phyloP scores from a whole-genome alignment of 2,329 filamentous ascomycete species.

The Torrubiellomyces zombiae region DNA sequence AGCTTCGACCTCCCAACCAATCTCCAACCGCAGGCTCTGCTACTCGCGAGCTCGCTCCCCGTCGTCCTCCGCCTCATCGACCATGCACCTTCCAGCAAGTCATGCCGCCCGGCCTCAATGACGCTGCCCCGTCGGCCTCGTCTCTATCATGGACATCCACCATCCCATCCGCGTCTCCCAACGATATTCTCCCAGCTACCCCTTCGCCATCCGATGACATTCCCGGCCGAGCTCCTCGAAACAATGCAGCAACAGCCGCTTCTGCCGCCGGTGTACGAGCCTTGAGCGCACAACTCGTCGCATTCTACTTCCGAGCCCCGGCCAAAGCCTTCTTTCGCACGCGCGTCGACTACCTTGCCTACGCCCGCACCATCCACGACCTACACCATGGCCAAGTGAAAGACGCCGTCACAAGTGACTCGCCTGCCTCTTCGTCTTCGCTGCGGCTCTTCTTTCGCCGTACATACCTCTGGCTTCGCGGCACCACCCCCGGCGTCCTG shows the following conservation, averaged over 20 bases:
- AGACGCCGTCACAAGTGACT: conserved; percentile 18
- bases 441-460: conserved; percentile 18
- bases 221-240: conserved; percentile 30
- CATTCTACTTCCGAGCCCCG: conserved; percentile 83
- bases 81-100: conserved; percentile 15
- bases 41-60: too few species aligned
- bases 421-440: conserved; percentile 15
- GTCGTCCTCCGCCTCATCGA: too few species aligned
- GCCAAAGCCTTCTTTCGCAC: conserved; percentile 88
- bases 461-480: conserved; percentile 34
- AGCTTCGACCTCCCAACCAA: too few species aligned
- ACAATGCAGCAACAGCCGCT: conserved; percentile 50
- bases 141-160: too few species aligned
- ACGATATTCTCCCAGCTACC: conserved; percentile 27
- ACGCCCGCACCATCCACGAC: conserved; percentile 36
- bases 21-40: too few species aligned
- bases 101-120: conserved; percentile 18
- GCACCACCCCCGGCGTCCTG: conserved; percentile 54
- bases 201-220: conserved; percentile 25
- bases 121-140: conserved; percentile 11
- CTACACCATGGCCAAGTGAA: conserved; percentile 27
- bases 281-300: conserved; percentile 64
- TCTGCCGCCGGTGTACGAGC: conserved; percentile 75
- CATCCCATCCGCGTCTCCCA: conserved; percentile 11
- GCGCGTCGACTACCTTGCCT: conserved; percentile 64